Evolutionary conservation across 2,329 filamentous ascomycete genomes (phyloP), one percentile per base, ranked within the genome.

Genomic region (Trichoderma afroharzianum): DNA sequence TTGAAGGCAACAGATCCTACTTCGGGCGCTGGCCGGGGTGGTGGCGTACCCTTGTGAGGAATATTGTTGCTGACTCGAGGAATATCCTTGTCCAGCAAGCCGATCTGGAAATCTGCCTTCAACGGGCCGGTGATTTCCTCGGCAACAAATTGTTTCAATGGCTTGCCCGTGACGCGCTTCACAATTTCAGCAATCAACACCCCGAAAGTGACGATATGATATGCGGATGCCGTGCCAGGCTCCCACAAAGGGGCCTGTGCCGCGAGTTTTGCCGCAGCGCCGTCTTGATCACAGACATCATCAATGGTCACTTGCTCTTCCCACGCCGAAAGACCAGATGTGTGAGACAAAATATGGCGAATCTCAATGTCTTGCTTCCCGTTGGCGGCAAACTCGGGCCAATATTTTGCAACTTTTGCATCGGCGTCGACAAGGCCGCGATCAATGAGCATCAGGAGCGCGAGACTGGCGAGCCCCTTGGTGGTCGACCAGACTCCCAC

Each of bases 101-200:
- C 85, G 18, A 87, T 77, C 55, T 82, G 80, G 68, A 86, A 86
- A 74, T 87, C 86, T 2, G 85, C 85, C 0, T 74, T 74, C 4
- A 84, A 73, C 0, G 85, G 84, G 0, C 63, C 75, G 0, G 83
- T 78, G 26, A 88, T 82, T 63, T 76, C 76, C 6, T 76, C 71
- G 1, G 73, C 71, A 39, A 79, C 78, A 72, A 86, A 86, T 36
- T 85, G 76, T n/a, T 76, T 78, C 47, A 87, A 72, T 0, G 80
- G 72, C 72, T 82, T 82, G 0, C 84, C 84, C 0, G 78, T 83
- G 0, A 79, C 74, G 0, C 84, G 80, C 1, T 79, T 78, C 3
- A 87, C 78, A 2, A 87, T 63, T 71, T 85, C 84, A 4, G 83
- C 82, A 1, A 86, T 68, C 1, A 85, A 74, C 71, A 82, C 80